These are phyloP conservation scores for Pilobolus umbonatus DNA, from an alignment of 192 early-diverging fungal species.

Conservation along the genomic window DNA sequence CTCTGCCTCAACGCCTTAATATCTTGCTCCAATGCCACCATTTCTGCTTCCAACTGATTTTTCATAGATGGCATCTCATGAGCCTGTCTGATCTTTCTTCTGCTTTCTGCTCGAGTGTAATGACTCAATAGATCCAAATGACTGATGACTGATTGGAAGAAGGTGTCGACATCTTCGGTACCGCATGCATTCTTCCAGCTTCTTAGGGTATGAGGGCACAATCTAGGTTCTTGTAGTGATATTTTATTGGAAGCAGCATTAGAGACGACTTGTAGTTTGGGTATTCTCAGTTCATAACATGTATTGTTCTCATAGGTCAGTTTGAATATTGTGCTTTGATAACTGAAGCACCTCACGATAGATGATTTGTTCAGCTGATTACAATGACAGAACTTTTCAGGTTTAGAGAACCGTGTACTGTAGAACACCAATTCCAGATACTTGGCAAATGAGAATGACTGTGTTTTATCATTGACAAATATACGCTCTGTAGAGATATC, in stretches of 20 bases:
- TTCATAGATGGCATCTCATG: background rate
- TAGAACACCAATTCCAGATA: conserved; percentile 88
- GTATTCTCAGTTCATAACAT: conserved; percentile 61
- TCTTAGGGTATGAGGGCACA: background rate
- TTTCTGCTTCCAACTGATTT: background rate
- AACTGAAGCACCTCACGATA: conserved; percentile 70
- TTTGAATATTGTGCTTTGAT: conserved; percentile 61
- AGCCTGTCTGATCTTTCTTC: background rate
- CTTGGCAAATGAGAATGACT: conserved; percentile 90
- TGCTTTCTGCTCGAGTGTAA: background rate
- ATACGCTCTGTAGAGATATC: conserved; percentile 51
- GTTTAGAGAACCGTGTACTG: conserved; percentile 46
- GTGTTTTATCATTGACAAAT: conserved; percentile 66
- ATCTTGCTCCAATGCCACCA: background rate
- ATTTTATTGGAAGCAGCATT: too few species aligned
- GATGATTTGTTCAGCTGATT: conserved; percentile 40
- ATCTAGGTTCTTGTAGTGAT: background rate
- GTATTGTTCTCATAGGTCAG: conserved; percentile 64
- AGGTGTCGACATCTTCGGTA: conserved; percentile 26
- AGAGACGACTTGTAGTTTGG: conserved; percentile 46
- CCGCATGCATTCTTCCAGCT: conserved; percentile 5
- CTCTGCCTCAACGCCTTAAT: background rate
- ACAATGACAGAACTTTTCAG: conserved; percentile 57
- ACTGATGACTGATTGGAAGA: conserved; percentile 1
- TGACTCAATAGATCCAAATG: conserved; percentile 7